phyloP scores from a whole-genome alignment of 1,139 yeast genomes.

The Kurtzmaniella natalensis region DNA sequence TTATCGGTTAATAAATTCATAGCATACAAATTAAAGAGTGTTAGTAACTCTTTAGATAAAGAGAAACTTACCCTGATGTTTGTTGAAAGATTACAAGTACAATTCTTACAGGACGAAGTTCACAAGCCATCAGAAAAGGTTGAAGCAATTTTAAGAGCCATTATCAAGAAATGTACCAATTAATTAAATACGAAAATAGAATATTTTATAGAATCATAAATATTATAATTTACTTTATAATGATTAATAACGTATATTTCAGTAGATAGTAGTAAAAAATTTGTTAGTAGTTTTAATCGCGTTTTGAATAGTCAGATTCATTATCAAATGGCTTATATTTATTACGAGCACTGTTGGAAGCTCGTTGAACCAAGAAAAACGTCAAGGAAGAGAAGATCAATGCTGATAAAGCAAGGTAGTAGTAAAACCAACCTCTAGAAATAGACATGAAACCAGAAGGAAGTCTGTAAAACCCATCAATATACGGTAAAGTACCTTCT shows the following conservation, averaged over 20 bases:
- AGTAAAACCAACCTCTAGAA: constrained; percentile 3
- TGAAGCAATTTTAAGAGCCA: constrained; percentile 32
- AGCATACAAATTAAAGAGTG: constrained; percentile 50
- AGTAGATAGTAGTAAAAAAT: too few species aligned
- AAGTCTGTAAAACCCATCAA: constrained; percentile 41
- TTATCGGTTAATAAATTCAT: constrained; percentile 66
- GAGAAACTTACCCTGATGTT: constrained; percentile 42
- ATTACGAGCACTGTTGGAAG: constrained; percentile 10
- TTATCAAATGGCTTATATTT: constrained; percentile 22
- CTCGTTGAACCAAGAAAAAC: not conserved
- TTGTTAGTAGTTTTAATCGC: constrained; percentile 16
- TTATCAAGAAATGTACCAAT: constrained; percentile 29
- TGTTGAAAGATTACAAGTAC: constrained; percentile 33
- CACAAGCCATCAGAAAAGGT: constrained; percentile 19
- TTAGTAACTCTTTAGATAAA: constrained; percentile 27
- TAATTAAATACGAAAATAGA: not conserved
- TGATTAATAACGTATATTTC: not conserved
- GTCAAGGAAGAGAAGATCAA: constrained; percentile 1
- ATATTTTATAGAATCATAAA: not conserved
- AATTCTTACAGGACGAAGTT: constrained; percentile 20
- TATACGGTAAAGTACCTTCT: constrained; percentile 27
- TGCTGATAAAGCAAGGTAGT: constrained; percentile 1
- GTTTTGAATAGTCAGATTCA: constrained; percentile 24
- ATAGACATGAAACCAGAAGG: constrained; percentile 16
- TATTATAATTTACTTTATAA: not conserved